Percentiles rank a stretch among this genome's conserved stretches.
phyloP scores from a whole-genome alignment of 1,284 basidiomycete genomes.

The Sparassis latifolia region DNA sequence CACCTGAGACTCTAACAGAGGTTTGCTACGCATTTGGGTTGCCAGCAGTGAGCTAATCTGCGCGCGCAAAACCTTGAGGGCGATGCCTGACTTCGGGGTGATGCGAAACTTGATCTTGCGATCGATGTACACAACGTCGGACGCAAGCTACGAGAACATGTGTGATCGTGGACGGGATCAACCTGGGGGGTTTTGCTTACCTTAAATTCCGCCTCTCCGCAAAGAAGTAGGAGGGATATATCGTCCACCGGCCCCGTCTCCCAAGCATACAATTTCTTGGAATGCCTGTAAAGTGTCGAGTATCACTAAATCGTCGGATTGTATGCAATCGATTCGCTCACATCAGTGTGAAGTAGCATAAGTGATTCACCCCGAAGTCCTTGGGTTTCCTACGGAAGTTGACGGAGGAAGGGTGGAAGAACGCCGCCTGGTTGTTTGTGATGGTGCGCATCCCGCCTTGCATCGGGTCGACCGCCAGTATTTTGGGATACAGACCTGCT shows the following conservation, averaged over 20 bases:
- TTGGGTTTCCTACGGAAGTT: constrained; percentile 69
- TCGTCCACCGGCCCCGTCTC: constrained; percentile 91
- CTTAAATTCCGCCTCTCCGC: constrained; percentile 91
- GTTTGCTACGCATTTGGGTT: constrained; percentile 57
- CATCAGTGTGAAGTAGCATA: constrained; percentile 91
- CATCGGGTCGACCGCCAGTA: constrained; percentile 64
- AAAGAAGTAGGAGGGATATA: constrained; percentile 76
- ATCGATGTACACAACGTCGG: constrained; percentile 75
- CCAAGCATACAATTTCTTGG: constrained; percentile 94
- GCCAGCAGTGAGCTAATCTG: constrained; percentile 62
- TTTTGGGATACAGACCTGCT: constrained; percentile 90
- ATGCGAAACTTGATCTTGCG: constrained; percentile 78
- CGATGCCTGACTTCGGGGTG: constrained; percentile 68
- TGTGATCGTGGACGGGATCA: neutral
- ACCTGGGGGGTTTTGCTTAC: constrained; percentile 31
- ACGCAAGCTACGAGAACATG: constrained; percentile 47
- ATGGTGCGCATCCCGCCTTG: constrained; percentile 70
- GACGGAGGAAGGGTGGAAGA: constrained; percentile 91
- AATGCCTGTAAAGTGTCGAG: constrained; percentile 56
- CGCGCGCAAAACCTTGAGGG: constrained; percentile 74
- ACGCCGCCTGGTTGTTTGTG: constrained; percentile 78
- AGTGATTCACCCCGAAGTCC: constrained; percentile 71
- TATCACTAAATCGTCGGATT: constrained; percentile 11
- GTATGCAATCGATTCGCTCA: constrained; percentile 27
- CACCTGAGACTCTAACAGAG: constrained; percentile 51